Evolutionary conservation across 768 basidiomycete species (phyloP), one percentile per base, ranked within the genome.

Genomic region (Cyclocybe aegerita): DNA sequence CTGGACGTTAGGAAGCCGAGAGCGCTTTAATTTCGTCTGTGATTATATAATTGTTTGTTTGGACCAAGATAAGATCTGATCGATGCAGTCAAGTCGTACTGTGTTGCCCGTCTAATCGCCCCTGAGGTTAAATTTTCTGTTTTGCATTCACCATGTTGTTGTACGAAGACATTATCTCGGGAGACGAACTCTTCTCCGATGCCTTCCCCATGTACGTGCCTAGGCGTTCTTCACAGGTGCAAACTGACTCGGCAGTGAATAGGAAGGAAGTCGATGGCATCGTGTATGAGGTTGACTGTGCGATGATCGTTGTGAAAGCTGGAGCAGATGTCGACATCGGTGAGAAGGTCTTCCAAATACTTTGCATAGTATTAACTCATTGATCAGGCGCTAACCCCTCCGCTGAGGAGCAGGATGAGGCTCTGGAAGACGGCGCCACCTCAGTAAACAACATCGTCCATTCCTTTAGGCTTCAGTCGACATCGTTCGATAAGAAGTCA

Each of bases 131-230:
- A 60, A 49, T 41, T 61, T 61, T 62, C 55, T 52, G 49, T 53
- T 55, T 37, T 47, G 33, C 39, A 49, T 37, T 53, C 59, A 67
- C 56, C 72, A 91, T 93, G 92, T 67, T 91, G 70, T 71, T 93
- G 61, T 93, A 83, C 74, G 36, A 53, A 23, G 91, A 93, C 68
- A 65, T 89, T 52, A n/a, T 97, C 50, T 69, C 83, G 43, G 82
- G 69, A 39, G 93, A 96, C 64, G 95, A 98, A 77, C 88, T 98
- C 80, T 83, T 90, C 80, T 93, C 93, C 23, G 93, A 96, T 75
- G 93, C 93, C 57, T 98, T 87, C 78, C 85, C 86, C 14, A 12
- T 88, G 93, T 95, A 60, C 53, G 86, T 76, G 30, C 52, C 40
- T 23, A 37, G 10, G 14, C 38, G 34, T 42, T 36, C 30, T 12